A percentile compares a stretch with the other conserved stretches of the same genome.
These are phyloP conservation scores for Tremella yokohamensis DNA, from an alignment of 768 basidiomycete species.

Conservation along the genomic window DNA sequence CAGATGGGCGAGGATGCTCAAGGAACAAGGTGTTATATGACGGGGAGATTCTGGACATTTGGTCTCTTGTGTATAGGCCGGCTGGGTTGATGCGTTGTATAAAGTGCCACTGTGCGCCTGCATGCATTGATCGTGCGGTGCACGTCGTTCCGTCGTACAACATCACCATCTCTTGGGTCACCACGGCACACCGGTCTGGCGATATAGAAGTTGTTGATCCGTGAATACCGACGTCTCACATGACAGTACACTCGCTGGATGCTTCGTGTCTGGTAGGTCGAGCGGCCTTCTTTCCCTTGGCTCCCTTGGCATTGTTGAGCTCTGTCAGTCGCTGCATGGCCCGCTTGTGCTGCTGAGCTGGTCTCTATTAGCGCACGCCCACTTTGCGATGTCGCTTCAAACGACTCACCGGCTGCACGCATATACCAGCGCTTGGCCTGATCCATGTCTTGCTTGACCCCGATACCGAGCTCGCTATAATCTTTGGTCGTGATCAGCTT, in stretches of 20 bases:
- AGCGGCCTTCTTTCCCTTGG: conserved; percentile 64
- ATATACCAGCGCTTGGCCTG: conserved; percentile 98
- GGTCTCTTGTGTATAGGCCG: no score
- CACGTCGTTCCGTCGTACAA: no score
- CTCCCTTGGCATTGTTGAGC: conserved; percentile 66
- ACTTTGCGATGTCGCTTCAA: neutral
- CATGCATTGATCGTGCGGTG: no score
- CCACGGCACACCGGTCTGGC: no score
- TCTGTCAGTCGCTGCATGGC: conserved; percentile 95
- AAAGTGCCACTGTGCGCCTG: no score
- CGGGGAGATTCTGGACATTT: no score
- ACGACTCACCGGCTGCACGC: conserved; percentile 84
- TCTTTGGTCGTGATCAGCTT: conserved; percentile 53
- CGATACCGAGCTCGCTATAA: conserved; percentile 96
- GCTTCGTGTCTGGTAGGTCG: conserved; percentile 91
- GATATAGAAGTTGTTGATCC: no score
- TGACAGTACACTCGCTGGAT: conserved; percentile 86
- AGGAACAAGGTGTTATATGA: conserved; percentile 20
- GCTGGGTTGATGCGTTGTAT: no score
- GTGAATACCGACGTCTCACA: conserved; percentile 48
- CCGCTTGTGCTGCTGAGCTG: conserved; percentile 96
- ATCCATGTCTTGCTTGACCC: conserved; percentile 91
- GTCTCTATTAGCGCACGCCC: conserved; percentile 1
- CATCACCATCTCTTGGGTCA: no score
- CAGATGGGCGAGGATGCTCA: conserved; percentile 65